These are phyloP conservation scores for Vigna unguiculata DNA, from an alignment of 306 rosid species.

Conservation along the genomic window DNA sequence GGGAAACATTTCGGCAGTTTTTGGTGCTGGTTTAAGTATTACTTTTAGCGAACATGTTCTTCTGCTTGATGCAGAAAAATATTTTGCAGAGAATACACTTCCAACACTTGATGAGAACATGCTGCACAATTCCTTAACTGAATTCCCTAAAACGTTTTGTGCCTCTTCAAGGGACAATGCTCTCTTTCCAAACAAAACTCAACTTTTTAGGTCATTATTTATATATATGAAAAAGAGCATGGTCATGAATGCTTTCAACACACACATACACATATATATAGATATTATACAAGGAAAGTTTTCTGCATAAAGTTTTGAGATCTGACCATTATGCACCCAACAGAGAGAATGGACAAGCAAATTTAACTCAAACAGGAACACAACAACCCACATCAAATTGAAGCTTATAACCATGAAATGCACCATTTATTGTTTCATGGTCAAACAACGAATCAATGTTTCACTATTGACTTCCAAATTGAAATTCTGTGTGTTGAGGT, in stretches of 20 bases:
- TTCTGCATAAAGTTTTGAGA: not conserved
- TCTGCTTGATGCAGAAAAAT: not conserved
- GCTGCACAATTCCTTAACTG: not conserved
- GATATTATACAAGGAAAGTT: not conserved
- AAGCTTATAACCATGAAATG: constrained; percentile 1
- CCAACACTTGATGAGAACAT: not conserved
- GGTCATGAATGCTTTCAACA: not conserved
- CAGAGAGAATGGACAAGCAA: not conserved
- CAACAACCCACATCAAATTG: not conserved
- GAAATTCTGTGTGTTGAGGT: not conserved
- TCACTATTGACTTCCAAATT: not conserved
- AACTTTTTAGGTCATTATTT: not conserved
- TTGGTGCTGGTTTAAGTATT: not conserved
- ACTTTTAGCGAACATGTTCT: not conserved
- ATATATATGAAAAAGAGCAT: not conserved
- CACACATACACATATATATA: not conserved
- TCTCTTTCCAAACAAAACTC: not conserved
- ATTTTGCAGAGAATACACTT: not conserved
- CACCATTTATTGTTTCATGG: not conserved
- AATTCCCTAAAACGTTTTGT: not conserved
- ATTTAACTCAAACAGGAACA: not conserved
- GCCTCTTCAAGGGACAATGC: not conserved
- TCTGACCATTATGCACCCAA: not conserved
- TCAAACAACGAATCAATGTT: not conserved
- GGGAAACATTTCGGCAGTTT: not conserved